Evolutionary conservation across 768 basidiomycete species (phyloP), one percentile per base, ranked within the genome.

Genomic region (Podaxis sp.): DNA sequence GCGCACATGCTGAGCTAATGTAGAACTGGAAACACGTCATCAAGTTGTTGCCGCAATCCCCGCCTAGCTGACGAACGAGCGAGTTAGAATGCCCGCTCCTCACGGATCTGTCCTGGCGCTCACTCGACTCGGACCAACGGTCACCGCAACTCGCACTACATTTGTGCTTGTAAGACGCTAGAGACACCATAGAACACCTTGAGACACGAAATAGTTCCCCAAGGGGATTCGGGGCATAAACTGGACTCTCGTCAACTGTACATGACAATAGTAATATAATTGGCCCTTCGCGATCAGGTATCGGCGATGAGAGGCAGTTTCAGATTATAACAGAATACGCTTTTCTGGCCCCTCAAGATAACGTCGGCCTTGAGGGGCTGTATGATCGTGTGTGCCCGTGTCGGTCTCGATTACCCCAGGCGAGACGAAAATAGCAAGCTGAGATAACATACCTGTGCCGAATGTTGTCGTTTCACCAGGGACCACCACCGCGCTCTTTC

Each of bases 21-120:
- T 49, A 86, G 84, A 73, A 82, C 57, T 86, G 84, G 84, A 84
- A 83, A 65, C 73, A 76, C 28, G 69, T 82, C 22, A 73, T 83
- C 24, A 78, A 77, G 63, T 71, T 74, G n/a, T 67, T 84, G 40
- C 73, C 77, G 11, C 69, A 54, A 15, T 60, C 57, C 33, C 33
- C 33, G 5, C 38, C 2, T 24, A 50, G 26, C 20, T 50, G 40
- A 28, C 10, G 22, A 22, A 55, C 40, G 41, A 20, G 10, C 17
- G 15, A 17, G 7, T 8, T 15, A 17, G 49, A 46, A 15, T 20
- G 12, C 53, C 33, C 41, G 33, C 30, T 62, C 30, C 20, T 49
- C 30, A 36, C 55, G 54, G 54, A 60, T 22, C 10, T 28, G 49
- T 15, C n/a, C 48, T 24, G n/a, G 49, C 12, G 24, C 44, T 46